phyloP scores from a whole-genome alignment of 768 basidiomycete genomes.

The Coprinopsis strossmayeri region DNA sequence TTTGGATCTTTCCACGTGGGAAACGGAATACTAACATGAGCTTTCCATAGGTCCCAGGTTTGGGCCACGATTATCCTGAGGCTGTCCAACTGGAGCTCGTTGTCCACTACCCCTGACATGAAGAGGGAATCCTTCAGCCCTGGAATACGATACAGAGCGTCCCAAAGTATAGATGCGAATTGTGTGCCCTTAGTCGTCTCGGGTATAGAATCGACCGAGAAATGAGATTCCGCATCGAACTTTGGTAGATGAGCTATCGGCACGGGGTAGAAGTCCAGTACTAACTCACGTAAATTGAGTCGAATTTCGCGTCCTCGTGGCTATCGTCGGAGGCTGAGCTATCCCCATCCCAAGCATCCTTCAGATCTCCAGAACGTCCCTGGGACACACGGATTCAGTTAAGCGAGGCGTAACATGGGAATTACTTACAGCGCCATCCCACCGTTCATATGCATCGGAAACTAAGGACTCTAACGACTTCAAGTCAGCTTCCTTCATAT shows the following conservation, averaged over 20 bases:
- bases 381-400: neutral
- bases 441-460: slow-evolving; percentile 2
- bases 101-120: neutral
- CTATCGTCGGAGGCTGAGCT: neutral
- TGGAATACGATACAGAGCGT: neutral
- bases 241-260: neutral
- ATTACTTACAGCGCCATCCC: slow-evolving; percentile 1
- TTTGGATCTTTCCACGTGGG: neutral
- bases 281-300: neutral
- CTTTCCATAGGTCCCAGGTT: slow-evolving; percentile 6
- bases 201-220: neutral
- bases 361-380: neutral
- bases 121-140: neutral
- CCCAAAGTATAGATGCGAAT: slow-evolving; percentile 3
- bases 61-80: neutral
- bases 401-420: neutral
- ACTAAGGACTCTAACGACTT: neutral
- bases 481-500: neutral
- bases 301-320: neutral
- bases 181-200: neutral
- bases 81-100: neutral
- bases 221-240: neutral
- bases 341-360: neutral
- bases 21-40: slow-evolving; percentile 3
- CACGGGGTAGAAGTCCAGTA: neutral